Conservation (phyloP, 805 yeast genomes). For the Saturnispora halmiae region DNA sequence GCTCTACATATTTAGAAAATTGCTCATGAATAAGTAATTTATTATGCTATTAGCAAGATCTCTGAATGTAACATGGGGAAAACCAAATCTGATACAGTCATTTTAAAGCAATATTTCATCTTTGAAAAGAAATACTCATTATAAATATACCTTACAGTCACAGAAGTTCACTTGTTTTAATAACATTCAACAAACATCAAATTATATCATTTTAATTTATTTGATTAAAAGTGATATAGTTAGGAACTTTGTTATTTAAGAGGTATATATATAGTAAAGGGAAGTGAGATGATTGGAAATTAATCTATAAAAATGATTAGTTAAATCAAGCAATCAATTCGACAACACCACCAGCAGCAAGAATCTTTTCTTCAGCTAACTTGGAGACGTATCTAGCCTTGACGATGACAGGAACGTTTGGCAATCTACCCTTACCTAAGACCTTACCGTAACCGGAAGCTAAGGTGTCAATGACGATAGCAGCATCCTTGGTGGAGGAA, state of each 20-base stretch:
- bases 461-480: conserved; percentile 98
- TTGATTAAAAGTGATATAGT: neutral
- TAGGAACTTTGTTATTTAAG: neutral
- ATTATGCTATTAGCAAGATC: too few relatives aligned
- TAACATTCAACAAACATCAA: too few relatives aligned
- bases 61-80: too few relatives aligned
- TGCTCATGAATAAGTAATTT: too few relatives aligned
- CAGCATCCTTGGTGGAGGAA: conserved; percentile 76
- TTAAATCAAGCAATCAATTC: conserved; percentile 87
- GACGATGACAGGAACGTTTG: conserved; percentile 96
- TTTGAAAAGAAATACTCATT: too few relatives aligned
- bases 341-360: conserved; percentile 99
- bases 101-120: too few relatives aligned
- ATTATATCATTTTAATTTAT: too few relatives aligned
- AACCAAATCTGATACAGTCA: too few relatives aligned
- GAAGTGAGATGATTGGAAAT: conserved; percentile 5
- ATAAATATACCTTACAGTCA: too few relatives aligned
- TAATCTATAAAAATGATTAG: conserved; percentile 1
- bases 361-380: conserved; percentile 99
- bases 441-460: conserved; percentile 99
- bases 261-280: conserved; percentile 6
- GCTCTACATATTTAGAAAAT: too few relatives aligned
- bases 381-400: conserved; percentile 99
- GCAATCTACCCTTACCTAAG: conserved; percentile 98
- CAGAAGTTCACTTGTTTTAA: too few relatives aligned